Conservation (phyloP, 1,284 basidiomycete genomes). For the Serendipita sp. region DNA sequence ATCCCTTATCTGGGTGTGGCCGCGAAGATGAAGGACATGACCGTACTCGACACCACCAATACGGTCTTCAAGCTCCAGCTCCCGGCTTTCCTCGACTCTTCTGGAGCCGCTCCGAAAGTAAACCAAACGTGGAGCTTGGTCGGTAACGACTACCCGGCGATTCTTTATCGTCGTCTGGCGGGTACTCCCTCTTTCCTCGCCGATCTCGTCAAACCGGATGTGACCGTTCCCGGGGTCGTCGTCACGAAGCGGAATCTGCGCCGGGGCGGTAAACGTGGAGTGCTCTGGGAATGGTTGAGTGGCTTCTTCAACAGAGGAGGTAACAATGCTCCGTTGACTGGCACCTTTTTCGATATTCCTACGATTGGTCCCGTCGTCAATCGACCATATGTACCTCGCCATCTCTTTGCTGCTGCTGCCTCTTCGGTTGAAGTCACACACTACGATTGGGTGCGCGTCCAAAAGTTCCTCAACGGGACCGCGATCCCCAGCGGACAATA, state of each 20-base stretch:
- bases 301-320: neutral
- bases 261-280: neutral
- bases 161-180: slow-evolving; percentile 19
- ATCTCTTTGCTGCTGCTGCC: neutral
- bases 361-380: slow-evolving; percentile 9
- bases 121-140: slow-evolving; percentile 18
- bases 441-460: neutral
- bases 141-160: slow-evolving; percentile 8
- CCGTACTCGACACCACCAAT: slow-evolving; percentile 19
- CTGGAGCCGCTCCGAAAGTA: neutral
- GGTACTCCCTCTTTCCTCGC: slow-evolving; percentile 22
- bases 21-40: slow-evolving; percentile 21
- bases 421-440: slow-evolving; percentile 3
- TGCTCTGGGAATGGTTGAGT: neutral
- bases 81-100: neutral
- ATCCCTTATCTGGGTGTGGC: slow-evolving; percentile 20
- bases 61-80: slow-evolving; percentile 15
- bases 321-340: neutral
- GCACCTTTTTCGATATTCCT: slow-evolving; percentile 9
- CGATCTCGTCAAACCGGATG: slow-evolving; percentile 22
- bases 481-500: slow-evolving; percentile 14
- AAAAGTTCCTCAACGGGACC: slow-evolving; percentile 11
- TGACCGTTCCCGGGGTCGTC: slow-evolving; percentile 7
- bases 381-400: neutral
- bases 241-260: slow-evolving; percentile 8